Evolutionary conservation across 352 stramenopile species (phyloP), one percentile per base, ranked within the genome.

Genomic region (Globisporangium middletonii): DNA sequence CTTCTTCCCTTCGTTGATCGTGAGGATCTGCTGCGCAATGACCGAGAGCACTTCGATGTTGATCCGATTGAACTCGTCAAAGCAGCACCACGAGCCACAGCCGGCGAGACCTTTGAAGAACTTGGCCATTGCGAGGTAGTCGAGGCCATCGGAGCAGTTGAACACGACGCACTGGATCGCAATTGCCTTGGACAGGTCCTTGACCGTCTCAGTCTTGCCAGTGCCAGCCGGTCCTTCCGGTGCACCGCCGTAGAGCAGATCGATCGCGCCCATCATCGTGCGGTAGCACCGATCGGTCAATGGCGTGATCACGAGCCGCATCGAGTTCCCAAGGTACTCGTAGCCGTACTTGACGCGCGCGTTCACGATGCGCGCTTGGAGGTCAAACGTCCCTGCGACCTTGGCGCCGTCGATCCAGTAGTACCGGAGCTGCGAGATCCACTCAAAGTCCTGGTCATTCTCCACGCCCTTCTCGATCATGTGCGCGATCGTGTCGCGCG

Each of bases 21-120:
- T 96, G 43, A 97, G 64, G 61, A 98, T 97, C 55, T 98, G 93
- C 67, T 98, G 93, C 4, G 93, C 93, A 64, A 98, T 95, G 30
- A 98, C 93, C 2, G 88, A 97, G 16, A 98, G 64, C 49, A 98
- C 94, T 59, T 98, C 93, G 41, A 98, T 92, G 57, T 97, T 95
- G 69, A 98, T 98, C 33, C 94, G 89, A 66, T 98, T 98, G 62
- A 98, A 98, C 62, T 98, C 93, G 47, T 96, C 86, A 54, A 98
- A 98, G 57, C 93, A 98, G 47, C 86, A 92, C 94, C 94, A 98
- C 11, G 92, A 91, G 16, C 94, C 94, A 28, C 83, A 96, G 11
- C 83, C 86, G 6, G 92, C 92, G 7, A 98, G 73, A 0, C 93
- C 93, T 60, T 98, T 98, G 68, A 98, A 98, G 70, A 98, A 97